Evolutionary conservation across 2,329 filamentous ascomycete genomes (phyloP).

Genomic region (Teratosphaeria destructans): DNA sequence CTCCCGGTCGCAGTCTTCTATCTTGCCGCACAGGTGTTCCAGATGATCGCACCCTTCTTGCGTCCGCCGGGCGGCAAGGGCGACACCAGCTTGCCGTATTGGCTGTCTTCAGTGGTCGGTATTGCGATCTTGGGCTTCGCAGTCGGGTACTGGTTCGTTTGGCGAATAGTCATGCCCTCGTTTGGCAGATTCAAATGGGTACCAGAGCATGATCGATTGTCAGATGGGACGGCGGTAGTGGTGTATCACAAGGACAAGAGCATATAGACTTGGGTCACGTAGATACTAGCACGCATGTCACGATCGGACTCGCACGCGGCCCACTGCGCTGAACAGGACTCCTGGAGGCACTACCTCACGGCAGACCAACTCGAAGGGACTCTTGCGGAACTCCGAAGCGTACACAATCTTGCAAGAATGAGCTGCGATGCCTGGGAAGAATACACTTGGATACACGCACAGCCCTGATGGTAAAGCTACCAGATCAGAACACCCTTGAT

Average conservation of each 20-base stretch:
- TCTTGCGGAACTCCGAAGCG: too few relatives aligned
- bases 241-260: neutral
- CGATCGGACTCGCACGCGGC: too few relatives aligned
- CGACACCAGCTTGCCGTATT: constrained; percentile 44
- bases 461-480: neutral
- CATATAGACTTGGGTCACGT: neutral
- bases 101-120: constrained; percentile 44
- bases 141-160: constrained; percentile 42
- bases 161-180: constrained; percentile 40
- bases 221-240: neutral
- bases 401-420: too few relatives aligned
- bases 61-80: constrained; percentile 38
- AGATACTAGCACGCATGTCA: neutral
- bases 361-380: too few relatives aligned
- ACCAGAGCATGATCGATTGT: neutral
- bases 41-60: constrained; percentile 43
- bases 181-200: constrained; percentile 22
- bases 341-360: too few relatives aligned
- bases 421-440: too few relatives aligned
- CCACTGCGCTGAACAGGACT: too few relatives aligned
- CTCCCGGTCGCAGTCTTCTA: constrained; percentile 43
- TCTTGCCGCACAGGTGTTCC: constrained; percentile 43
- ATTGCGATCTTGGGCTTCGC: constrained; percentile 40
- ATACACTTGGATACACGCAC: too few relatives aligned
- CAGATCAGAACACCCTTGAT: neutral